A percentile compares a stretch with the other conserved stretches of the same genome.
These are phyloP conservation scores for Schizochytrium sp. DNA, from an alignment of 108 stramenopile species.

Conservation along the genomic window DNA sequence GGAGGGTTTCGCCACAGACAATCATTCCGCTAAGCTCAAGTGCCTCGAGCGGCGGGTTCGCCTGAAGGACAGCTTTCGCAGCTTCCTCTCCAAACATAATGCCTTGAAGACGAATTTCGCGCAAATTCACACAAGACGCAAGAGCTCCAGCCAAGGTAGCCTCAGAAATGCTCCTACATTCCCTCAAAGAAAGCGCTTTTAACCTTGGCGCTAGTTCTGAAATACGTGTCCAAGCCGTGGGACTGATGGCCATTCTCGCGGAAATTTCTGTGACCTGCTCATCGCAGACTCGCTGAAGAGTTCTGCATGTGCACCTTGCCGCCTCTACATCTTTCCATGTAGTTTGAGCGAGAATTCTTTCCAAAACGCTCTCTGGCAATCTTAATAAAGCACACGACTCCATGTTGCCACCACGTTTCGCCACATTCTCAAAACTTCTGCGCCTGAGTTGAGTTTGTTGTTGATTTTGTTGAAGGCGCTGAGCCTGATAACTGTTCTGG, in stretches of 20 bases:
- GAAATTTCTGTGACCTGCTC: background rate
- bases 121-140: background rate
- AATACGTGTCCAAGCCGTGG: background rate
- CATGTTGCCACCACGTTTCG: no score
- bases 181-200: background rate
- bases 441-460: no score
- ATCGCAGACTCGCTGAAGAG: background rate
- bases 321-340: background rate
- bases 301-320: background rate
- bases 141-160: background rate
- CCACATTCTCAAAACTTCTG: no score
- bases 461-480: no score
- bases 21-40: conserved; percentile 22
- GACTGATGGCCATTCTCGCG: background rate
- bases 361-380: no score
- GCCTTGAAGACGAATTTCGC: background rate
- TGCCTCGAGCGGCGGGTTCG: background rate
- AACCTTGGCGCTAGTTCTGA: background rate
- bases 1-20: background rate
- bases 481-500: no score
- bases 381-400: no score
- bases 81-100: background rate
- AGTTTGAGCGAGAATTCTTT: no score
- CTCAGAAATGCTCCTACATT: background rate
- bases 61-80: background rate